These are phyloP conservation scores for Bipolaris cookei DNA, from an alignment of 2,329 filamentous ascomycete species.

Conservation along the genomic window DNA sequence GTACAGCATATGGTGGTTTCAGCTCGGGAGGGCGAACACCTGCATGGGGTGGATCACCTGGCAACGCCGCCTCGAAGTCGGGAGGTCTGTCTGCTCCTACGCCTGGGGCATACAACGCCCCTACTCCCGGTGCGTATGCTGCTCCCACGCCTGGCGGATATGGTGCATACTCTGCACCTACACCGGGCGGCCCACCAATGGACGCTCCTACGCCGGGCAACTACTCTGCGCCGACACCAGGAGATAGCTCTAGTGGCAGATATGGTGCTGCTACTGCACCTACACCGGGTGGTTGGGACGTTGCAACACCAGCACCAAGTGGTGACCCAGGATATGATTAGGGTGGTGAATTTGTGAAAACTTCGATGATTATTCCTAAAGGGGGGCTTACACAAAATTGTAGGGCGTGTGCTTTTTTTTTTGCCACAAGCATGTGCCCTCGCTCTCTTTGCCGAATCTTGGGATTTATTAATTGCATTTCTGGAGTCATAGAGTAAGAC, in stretches of 20 bases:
- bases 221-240: slow-evolving; percentile 50
- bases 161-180: slow-evolving; percentile 47
- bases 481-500: slow-evolving; percentile 23
- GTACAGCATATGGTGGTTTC: slow-evolving; percentile 60
- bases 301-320: slow-evolving; percentile 49
- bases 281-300: slow-evolving; percentile 66
- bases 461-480: slow-evolving; percentile 19
- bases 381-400: slow-evolving; percentile 2
- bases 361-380: slow-evolving; percentile 1
- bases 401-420: neutral
- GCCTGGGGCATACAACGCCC: slow-evolving; percentile 44
- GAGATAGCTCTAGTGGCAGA: slow-evolving; percentile 31
- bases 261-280: slow-evolving; percentile 58
- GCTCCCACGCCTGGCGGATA: slow-evolving; percentile 46
- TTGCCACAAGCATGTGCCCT: neutral
- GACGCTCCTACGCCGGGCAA: slow-evolving; percentile 50
- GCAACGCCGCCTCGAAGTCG: slow-evolving; percentile 32
- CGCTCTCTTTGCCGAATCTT: neutral
- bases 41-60: slow-evolving; percentile 63
- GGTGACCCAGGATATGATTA: slow-evolving; percentile 37
- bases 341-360: slow-evolving; percentile 8
- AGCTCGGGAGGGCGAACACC: slow-evolving; percentile 57
- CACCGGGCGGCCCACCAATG: slow-evolving; percentile 45
- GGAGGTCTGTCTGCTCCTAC: slow-evolving; percentile 42
- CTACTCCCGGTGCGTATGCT: slow-evolving; percentile 47